Conservation (phyloP, 768 basidiomycete genomes). For the Phlebiopsis gigantea region DNA sequence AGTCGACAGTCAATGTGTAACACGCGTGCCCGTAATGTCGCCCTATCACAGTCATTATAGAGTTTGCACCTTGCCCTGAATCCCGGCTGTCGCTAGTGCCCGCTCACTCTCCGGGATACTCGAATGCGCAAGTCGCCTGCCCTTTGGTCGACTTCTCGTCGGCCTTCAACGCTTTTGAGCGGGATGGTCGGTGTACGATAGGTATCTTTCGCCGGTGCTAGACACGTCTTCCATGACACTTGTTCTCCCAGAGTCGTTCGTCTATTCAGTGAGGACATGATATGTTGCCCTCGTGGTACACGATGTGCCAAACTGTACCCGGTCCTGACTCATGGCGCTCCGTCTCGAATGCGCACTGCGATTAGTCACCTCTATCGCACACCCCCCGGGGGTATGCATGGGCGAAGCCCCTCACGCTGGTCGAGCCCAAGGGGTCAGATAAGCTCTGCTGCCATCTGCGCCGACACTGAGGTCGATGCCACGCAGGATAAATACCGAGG, state of each 20-base stretch:
- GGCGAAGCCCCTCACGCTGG: no score
- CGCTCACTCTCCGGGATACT: not conserved
- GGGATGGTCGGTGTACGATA: not conserved
- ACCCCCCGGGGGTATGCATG: not conserved
- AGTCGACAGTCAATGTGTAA: conserved; percentile 10
- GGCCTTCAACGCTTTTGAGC: not conserved
- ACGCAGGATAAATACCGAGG: no score
- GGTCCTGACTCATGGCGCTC: not conserved
- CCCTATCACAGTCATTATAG: not conserved
- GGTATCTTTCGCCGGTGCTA: not conserved
- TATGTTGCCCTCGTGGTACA: not conserved
- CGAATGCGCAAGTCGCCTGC: not conserved
- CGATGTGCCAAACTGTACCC: not conserved
- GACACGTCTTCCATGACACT: not conserved
- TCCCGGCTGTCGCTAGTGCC: not conserved
- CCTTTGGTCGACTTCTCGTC: not conserved
- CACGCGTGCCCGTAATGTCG: conserved; percentile 4
- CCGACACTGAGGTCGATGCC: no score
- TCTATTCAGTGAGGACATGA: not conserved
- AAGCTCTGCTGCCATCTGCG: no score
- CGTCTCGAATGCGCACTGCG: not conserved
- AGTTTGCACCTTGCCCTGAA: not conserved
- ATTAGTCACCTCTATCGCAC: not conserved
- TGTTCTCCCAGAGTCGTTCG: not conserved
- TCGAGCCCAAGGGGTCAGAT: no score